Conservation (phyloP, 108 stramenopile species). For the Conticribra weissflogii region DNA sequence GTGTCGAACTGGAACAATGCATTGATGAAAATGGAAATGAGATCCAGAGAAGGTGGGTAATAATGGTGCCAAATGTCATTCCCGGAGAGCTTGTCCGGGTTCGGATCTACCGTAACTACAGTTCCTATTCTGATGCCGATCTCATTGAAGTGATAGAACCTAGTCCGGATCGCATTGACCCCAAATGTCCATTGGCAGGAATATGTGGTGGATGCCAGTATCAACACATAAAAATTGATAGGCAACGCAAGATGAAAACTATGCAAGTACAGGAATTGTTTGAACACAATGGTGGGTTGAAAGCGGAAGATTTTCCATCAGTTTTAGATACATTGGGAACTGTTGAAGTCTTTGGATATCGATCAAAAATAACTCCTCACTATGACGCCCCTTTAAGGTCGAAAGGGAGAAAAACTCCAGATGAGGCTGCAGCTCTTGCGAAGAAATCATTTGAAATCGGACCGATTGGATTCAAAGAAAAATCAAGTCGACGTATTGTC, state of each 20-base stretch:
- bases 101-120: conserved; percentile 87
- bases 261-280: conserved; percentile 85
- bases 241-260: conserved; percentile 93
- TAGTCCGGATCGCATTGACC: conserved; percentile 78
- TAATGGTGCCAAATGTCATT: conserved; percentile 91
- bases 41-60: conserved; percentile 72
- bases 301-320: conserved; percentile 40
- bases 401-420: conserved; percentile 9
- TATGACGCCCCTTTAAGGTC: conserved; percentile 86
- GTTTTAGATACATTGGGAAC: conserved; percentile 79
- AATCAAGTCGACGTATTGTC: conserved; percentile 72
- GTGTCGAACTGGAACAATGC: conserved; percentile 33
- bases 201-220: conserved; percentile 98
- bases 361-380: conserved; percentile 96
- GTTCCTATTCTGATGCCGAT: conserved; percentile 90
- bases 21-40: conserved; percentile 4
- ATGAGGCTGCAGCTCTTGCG: conserved; percentile 5
- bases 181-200: conserved; percentile 79
- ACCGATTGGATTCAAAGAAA: conserved; percentile 87
- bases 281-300: conserved; percentile 68
- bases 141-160: conserved; percentile 79
- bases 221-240: conserved; percentile 90
- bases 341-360: conserved; percentile 89
- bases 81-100: conserved; percentile 86
- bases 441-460: conserved; percentile 42